These are phyloP conservation scores for Recurvomyces mirabilis DNA, from an alignment of 495 filamentous ascomycete species.

Conservation along the genomic window DNA sequence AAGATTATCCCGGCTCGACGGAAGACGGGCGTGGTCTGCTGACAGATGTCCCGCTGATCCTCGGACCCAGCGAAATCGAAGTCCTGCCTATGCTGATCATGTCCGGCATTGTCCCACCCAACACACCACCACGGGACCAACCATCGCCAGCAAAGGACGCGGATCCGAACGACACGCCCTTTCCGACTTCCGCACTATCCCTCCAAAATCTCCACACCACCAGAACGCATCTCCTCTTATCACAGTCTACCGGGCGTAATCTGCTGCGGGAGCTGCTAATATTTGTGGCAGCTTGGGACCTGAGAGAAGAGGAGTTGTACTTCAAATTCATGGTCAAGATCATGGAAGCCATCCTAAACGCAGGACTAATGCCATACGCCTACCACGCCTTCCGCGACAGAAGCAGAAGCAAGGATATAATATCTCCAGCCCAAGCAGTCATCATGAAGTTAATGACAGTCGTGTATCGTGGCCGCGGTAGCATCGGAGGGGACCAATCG, in stretches of 20 bases:
- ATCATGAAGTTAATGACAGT: slow-evolving; percentile 79
- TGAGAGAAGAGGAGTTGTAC: slow-evolving; percentile 79
- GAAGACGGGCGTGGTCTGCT: slow-evolving; percentile 64
- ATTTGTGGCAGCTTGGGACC: slow-evolving; percentile 93
- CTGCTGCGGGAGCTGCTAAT: slow-evolving; percentile 81
- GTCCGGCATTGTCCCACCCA: slow-evolving; percentile 52
- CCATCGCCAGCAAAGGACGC: no score
- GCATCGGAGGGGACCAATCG: background rate
- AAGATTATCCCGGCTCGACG: slow-evolving; percentile 72
- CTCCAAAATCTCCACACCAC: slow-evolving; percentile 74
- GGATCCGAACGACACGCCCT: no score
- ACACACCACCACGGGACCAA: slow-evolving; percentile 19
- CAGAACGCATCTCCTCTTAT: slow-evolving; percentile 75
- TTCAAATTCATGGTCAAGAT: slow-evolving; percentile 94
- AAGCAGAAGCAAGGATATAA: slow-evolving; percentile 69
- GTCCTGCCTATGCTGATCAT: slow-evolving; percentile 91
- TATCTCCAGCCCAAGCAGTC: slow-evolving; percentile 85
- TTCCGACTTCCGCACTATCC: background rate
- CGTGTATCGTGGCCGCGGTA: slow-evolving; percentile 52
- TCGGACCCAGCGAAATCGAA: slow-evolving; percentile 87
- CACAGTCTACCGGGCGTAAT: slow-evolving; percentile 75
- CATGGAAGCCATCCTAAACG: slow-evolving; percentile 79
- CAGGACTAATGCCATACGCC: slow-evolving; percentile 76
- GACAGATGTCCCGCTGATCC: slow-evolving; percentile 86
- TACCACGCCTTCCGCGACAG: slow-evolving; percentile 76